Evolutionary conservation across 2,329 filamentous ascomycete species (phyloP).

Genomic region (Xylaria multiplex): DNA sequence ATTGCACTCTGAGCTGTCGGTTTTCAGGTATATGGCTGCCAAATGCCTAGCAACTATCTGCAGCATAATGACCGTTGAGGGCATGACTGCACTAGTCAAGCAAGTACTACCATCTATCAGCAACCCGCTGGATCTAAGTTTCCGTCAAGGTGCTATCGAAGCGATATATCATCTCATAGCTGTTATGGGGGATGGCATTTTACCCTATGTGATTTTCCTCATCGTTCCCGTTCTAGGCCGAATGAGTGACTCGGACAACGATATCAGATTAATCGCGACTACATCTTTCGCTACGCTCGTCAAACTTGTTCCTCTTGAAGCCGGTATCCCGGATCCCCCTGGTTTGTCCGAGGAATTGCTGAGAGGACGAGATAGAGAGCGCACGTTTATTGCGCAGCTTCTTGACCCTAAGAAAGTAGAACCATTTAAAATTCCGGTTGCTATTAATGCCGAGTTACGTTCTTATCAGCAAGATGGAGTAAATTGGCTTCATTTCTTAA

Average conservation of each 20-base stretch:
- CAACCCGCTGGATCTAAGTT: conserved; percentile 87
- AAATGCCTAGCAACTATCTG: conserved; percentile 98
- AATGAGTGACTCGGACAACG: conserved; percentile 98
- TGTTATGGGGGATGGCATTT: conserved; percentile 95
- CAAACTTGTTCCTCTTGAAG: conserved; percentile 95
- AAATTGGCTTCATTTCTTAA: conserved; percentile 98
- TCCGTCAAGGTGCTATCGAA: conserved; percentile 93
- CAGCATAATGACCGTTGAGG: conserved; percentile 93
- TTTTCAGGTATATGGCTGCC: conserved; percentile 94
- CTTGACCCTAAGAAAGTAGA: conserved; percentile 98
- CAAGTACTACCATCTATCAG: conserved; percentile 91
- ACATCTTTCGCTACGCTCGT: conserved; percentile 97
- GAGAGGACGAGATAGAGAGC: conserved; percentile 89
- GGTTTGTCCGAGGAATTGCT: conserved; percentile 89
- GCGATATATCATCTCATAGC: conserved; percentile 96
- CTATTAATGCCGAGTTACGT: conserved; percentile 94
- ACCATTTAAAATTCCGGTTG: conserved; percentile 89
- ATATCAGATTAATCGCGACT: conserved; percentile 91
- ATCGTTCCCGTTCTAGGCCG: conserved; percentile 95
- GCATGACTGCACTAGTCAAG: conserved; percentile 95
- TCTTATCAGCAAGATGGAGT: conserved; percentile 99
- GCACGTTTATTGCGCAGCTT: conserved; percentile 96
- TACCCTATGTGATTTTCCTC: conserved; percentile 98
- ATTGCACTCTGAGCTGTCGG: conserved; percentile 85
- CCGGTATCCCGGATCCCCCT: conserved; percentile 95